Base-by-base conservation (phyloP, 148 eudicot species). In the Cornus florida region DNA sequence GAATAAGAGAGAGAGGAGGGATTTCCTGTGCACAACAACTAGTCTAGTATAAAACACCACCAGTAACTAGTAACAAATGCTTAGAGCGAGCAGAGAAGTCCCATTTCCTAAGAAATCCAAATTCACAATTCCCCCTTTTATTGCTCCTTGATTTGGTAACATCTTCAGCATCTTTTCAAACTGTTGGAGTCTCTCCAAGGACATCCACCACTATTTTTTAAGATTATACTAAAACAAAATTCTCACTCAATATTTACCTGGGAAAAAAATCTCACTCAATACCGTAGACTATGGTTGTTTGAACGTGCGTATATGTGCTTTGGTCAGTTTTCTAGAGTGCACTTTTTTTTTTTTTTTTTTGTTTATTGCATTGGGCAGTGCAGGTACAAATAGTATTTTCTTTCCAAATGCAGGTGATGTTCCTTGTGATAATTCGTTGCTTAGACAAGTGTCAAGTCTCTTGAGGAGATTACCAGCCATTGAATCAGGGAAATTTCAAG, bases 371-470 rank as follows among this genome's bases (percentile, higher is more conserved):
- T 10, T 5, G 46, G 83, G 70, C 53, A 35, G 11, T 41, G 77
- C 53, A 33, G 10, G 33, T 57, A n/a, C 12, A 56, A 53, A 22
- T 69, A 38, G 12, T 76, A 22, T 48, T 70, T 75, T 16, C 12
- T 10, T 72, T 31, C 19, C 66, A 5, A 74, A 59, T 86, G 67
- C 86, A 95, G 99, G 99, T 79, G 92, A 91, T 11, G 81, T 89
- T 76, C 91, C 94, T 69, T 85, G 83, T 71, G 94, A 62, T 16
- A 87, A 82, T 78, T 85, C 97, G 14, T 83, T 95, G 85, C 90
- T 95, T 72, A 90, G 99, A 77, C 99, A 95, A 86, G 97, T 93
- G 38, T 95, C 97, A 76, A 95, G 99, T 86, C 93, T 95, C 41
- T 71, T 95, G 78, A 89, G 99, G 89, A 92, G 99, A 87, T 86